A percentile compares a stretch with the other conserved stretches of the same genome.
phyloP scores from a whole-genome alignment of 1,284 basidiomycete genomes.

The Mycosarcoma maydis region DNA sequence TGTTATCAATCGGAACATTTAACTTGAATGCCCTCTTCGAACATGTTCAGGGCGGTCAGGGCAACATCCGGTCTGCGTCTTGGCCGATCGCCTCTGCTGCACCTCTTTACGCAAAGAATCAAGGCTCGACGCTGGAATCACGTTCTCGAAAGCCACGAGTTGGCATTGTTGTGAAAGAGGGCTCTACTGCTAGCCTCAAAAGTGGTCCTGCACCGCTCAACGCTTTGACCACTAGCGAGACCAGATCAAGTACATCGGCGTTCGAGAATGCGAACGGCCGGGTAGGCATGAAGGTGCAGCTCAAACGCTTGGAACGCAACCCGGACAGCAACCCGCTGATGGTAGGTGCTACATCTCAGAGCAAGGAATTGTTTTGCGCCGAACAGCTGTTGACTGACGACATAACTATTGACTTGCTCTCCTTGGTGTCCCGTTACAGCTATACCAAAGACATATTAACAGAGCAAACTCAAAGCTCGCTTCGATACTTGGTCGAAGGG shows the following conservation, averaged over 20 bases:
- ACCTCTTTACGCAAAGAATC: conserved; percentile 1
- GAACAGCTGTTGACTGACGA: background rate
- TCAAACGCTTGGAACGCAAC: conserved; percentile 27
- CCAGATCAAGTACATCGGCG: conserved; percentile 2
- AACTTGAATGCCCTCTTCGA: conserved; percentile 25
- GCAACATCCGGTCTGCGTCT: background rate
- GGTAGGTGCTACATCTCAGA: conserved; percentile 20
- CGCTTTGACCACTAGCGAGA: conserved; percentile 13
- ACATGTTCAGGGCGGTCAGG: background rate
- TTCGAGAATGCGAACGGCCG: conserved; percentile 18
- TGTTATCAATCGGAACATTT: conserved; percentile 46
- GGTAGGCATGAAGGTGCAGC: conserved; percentile 42
- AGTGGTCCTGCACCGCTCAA: conserved; percentile 6
- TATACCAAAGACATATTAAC: conserved; percentile 56
- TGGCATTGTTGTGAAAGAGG: conserved; percentile 43
- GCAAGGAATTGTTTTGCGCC: background rate
- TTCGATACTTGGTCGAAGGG: conserved; percentile 26
- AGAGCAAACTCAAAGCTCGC: conserved; percentile 51
- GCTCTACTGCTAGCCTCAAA: background rate
- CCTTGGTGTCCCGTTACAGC: conserved; percentile 9
- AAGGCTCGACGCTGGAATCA: background rate
- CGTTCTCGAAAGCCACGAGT: conserved; percentile 31
- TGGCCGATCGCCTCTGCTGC: conserved; percentile 25
- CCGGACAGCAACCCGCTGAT: conserved; percentile 30
- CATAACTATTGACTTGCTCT: background rate